phyloP scores from a whole-genome alignment of 768 basidiomycete species.

The Tricholomella constricta region DNA sequence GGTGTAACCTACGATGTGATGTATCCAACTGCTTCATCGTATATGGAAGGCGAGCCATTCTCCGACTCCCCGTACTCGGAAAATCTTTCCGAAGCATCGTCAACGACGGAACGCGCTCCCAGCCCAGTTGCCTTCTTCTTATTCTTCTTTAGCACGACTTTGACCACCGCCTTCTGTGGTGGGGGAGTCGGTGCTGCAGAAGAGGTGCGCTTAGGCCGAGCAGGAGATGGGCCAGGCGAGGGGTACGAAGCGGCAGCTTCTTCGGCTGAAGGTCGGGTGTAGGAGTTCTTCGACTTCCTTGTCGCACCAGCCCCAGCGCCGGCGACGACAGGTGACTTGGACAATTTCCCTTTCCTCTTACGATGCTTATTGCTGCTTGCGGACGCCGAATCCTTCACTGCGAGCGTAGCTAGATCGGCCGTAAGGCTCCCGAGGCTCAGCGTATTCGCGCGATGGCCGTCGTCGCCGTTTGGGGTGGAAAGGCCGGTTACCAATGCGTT shows the following conservation, averaged over 20 bases:
- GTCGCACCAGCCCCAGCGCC: constrained; percentile 2
- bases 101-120: constrained; percentile 46
- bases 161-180: constrained; percentile 10
- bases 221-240: constrained; percentile 10
- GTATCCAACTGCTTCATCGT: constrained; percentile 60
- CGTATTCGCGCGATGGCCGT: constrained; percentile 4
- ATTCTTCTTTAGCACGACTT: constrained; percentile 12
- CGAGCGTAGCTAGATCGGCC: constrained; percentile 10
- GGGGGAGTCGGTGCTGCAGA: constrained; percentile 12
- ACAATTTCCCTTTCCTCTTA: neutral
- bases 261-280: neutral
- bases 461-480: constrained; percentile 10
- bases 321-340: neutral
- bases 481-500: constrained; percentile 2
- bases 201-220: neutral
- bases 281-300: constrained; percentile 10
- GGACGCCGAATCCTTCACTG: neutral
- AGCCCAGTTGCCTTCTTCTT: constrained; percentile 23
- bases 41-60: constrained; percentile 36
- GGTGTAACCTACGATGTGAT: constrained; percentile 57
- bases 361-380: neutral
- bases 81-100: constrained; percentile 50
- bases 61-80: constrained; percentile 37
- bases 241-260: constrained; percentile 11
- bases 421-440: constrained; percentile 12